Base-by-base conservation (phyloP, 1,284 basidiomycete genomes). In the Rhodofomes roseus region DNA sequence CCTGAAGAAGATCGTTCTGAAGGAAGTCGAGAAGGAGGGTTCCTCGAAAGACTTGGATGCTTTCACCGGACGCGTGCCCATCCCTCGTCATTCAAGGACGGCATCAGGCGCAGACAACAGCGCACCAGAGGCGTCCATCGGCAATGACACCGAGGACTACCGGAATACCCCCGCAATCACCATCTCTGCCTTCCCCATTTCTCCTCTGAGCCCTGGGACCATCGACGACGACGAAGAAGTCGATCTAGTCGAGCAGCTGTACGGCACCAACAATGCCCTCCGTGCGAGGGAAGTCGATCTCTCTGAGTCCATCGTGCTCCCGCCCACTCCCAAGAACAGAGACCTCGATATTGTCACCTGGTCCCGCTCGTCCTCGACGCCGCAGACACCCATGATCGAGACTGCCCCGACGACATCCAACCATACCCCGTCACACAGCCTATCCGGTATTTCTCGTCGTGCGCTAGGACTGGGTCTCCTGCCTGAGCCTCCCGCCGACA, bases 161-260 rank as follows among this genome's bases (percentile, higher is more conserved):
- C 40, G 48, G 7, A 65, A 61, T 12, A 62, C 57, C 5, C 37
- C 62, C n/a, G 56, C 62, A 1, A 56, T 58, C 14, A 44, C 59
- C 9, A 59, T 60, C 8, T 62, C 61, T 14, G 44, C 62, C 20
- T 65, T 55, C 40, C 53, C 62, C 36, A 51, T 62, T 25, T 61
- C 64, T 23, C 60, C 63, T 23, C 71, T 80, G 37, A 61, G 64
- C 1, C 65, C 73, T 9, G 16, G 16, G 60, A 69, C 8, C 67
- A 69, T 18, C 57, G 76, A 74, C 25, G 84, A 86, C 9, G 85
- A 91, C 27, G 93, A 95, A 73, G 95, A 98, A 75, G 86, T 98
- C 66, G 95, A 98, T 73, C 81, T 98, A 4, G 93, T 98, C 3
- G 95, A 98, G 70, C 95, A 98, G 71, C 75, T 97, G 1, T 97